Conservation (phyloP, 2,329 filamentous ascomycete genomes). For the Alternaria longipes region DNA sequence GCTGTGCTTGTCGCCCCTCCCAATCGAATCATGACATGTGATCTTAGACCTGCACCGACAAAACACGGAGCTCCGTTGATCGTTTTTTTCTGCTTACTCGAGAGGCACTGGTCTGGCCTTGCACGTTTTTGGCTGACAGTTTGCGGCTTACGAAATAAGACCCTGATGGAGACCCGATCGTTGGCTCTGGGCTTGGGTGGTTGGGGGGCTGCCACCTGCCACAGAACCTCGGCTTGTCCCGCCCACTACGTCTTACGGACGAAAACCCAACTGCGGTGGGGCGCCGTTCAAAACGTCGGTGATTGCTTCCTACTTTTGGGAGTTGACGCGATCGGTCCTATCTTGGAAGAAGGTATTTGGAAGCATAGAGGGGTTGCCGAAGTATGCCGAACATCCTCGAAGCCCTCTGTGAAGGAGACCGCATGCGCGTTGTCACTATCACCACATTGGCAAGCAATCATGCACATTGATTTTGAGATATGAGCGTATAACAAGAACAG, state of each 20-base stretch:
- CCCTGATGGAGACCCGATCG: slow-evolving; percentile 2
- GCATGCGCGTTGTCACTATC: background rate
- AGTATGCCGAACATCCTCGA: background rate
- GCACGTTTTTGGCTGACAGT: background rate
- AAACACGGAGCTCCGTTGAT: background rate
- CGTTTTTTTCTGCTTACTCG: background rate
- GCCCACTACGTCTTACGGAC: background rate
- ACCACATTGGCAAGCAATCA: background rate
- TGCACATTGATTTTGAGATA: background rate
- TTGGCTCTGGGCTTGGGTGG: background rate
- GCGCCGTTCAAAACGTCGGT: slow-evolving; percentile 1
- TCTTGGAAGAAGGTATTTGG: background rate
- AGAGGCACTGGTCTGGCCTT: background rate
- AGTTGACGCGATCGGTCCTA: background rate
- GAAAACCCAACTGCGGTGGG: background rate
- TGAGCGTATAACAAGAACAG: background rate
- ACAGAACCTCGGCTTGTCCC: slow-evolving; percentile 9
- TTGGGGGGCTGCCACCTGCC: background rate
- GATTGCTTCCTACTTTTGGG: slow-evolving; percentile 6
- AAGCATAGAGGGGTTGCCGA: background rate
- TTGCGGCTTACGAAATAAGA: slow-evolving; percentile 1
- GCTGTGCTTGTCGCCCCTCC: slow-evolving; percentile 18
- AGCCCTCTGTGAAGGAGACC: background rate
- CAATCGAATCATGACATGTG: slow-evolving; percentile 24
- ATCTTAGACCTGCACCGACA: background rate